These are phyloP conservation scores for Cicer arietinum DNA, from an alignment of 306 rosid species.

Conservation along the genomic window DNA sequence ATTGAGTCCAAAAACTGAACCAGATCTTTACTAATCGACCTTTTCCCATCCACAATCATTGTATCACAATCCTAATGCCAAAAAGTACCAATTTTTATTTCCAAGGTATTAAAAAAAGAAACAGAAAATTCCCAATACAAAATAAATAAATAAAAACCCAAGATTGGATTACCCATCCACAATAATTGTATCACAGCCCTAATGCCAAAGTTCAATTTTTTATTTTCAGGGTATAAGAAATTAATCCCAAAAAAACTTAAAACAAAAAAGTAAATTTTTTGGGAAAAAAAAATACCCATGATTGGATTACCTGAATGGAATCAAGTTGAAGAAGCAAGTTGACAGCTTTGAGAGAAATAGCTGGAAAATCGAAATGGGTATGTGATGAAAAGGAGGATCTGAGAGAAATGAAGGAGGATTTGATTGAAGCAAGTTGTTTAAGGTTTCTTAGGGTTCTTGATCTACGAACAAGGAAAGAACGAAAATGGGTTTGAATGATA, in stretches of 20 bases:
- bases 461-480: slow-evolving; percentile 87
- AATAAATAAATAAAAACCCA: too few relatives aligned
- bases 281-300: not conserved
- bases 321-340: slow-evolving; percentile 79
- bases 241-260: slow-evolving; percentile 26
- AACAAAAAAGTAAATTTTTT: not conserved
- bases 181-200: slow-evolving; percentile 69
- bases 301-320: slow-evolving; percentile 65
- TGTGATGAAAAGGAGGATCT: slow-evolving; percentile 56
- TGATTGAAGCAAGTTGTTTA: slow-evolving; percentile 77
- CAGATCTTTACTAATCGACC: slow-evolving; percentile 70
- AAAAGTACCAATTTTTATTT: not conserved
- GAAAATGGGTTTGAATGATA: slow-evolving; percentile 79
- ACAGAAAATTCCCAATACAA: not conserved
- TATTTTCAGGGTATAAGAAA: not conserved
- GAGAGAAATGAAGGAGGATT: slow-evolving; percentile 63
- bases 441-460: slow-evolving; percentile 81
- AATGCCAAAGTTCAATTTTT: slow-evolving; percentile 23
- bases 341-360: slow-evolving; percentile 59
- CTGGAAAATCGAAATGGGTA: slow-evolving; percentile 54
- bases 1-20: slow-evolving; percentile 69
- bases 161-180: slow-evolving; percentile 49
- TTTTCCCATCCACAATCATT: slow-evolving; percentile 72
- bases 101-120: not conserved
- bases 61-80: slow-evolving; percentile 63